Evolutionary conservation across 331 rosid species (phyloP), one percentile per base, ranked within the genome.

Genomic region (Malus hybrid): DNA sequence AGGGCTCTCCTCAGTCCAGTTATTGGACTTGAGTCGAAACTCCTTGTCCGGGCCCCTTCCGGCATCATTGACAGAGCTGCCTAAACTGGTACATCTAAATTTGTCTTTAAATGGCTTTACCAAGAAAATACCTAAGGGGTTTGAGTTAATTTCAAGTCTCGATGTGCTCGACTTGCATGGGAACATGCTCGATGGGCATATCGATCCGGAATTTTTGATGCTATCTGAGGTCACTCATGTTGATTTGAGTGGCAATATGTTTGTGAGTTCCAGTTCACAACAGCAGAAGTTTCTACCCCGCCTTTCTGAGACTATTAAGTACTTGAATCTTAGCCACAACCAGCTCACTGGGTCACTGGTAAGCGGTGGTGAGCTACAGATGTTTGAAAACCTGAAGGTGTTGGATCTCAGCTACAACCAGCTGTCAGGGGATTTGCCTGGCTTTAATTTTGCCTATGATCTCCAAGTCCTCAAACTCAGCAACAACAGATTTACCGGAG

Each of bases 381-480:
- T 85, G 77, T 95, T 92, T 64, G 90, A 87, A 63, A 79, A 89
- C 83, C 75, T 95, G 96, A 90, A 92, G 87, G 95, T 87, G 78
- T 83, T 95, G 84, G 99, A 95, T 83, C 88, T 95, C 70, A 90
- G 99, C 81, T 85, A 92, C 86, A 95, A 95, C 84, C 92, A 90
- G 78, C 82, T 95, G 78, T 82, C 89, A 36, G 99, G 99, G 64
- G 99, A 89, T 56, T 83, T 95, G 78, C 99, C 99, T 22, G 99
- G 84, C 61, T 95, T 95, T 82, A 93, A 89, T 70, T 94, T 95
- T 84, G 93, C 85, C 75, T 95, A 92, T 81, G 99, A 90, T 36
- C 99, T 95, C 22, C 87, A 89, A 78, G 89, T 89, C 78, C 96
- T 95, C 70, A 92, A 87, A 89, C 97, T 95, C 72, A 85, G 99